Base-by-base conservation (phyloP, 768 basidiomycete genomes). In the Amanita pallidorosea region DNA sequence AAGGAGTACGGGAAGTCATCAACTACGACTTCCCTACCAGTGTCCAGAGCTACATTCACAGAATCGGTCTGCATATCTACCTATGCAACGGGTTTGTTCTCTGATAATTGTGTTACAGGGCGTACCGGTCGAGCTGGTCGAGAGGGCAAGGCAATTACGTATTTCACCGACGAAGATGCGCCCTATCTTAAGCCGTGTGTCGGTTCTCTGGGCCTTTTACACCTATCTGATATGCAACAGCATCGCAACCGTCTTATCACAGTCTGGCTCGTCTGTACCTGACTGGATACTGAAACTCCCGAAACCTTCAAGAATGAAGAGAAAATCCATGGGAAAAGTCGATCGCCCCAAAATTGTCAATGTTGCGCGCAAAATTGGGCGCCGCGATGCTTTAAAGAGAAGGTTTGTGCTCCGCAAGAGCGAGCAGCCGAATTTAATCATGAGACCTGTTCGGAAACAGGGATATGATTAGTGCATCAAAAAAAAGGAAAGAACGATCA, bases 1-100 rank as follows among this genome's bases (percentile, higher is more conserved):
- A 85, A 64, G 93, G 94, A 8, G 81, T 95, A 47, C 74, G 83
- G 53, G 88, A 97, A 61, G 93, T 99, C 8, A 85, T 98, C 61
- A 99, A 97, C 65, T 94, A 88, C 60, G 95, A 97, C 67, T 97
- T 98, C 67, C 96, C 96, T 2, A 92, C 86, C 35, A 94, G 81
- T 49, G 85, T 95, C 2, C 92, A 95, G 64, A 93, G 88, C 60
- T 99, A 99, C 61, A 79, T 99, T 38, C 96, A 99, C 66, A 77
- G 96, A 20, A 96, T 99, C 47, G 95, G 90, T 85, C 31, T 51
- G 62, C 49, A 17, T 41, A n/a, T 29, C 31, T 31, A 5, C 46
- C 13, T 9, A 33, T 8, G 9, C 17, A 25, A 7, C 17, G 34
- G 13, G 5, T 17, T 37, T 9, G 4, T 18, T 20, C 12, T 36